phyloP scores from a whole-genome alignment of 306 rosid genomes.

The Medicago lupulina region DNA sequence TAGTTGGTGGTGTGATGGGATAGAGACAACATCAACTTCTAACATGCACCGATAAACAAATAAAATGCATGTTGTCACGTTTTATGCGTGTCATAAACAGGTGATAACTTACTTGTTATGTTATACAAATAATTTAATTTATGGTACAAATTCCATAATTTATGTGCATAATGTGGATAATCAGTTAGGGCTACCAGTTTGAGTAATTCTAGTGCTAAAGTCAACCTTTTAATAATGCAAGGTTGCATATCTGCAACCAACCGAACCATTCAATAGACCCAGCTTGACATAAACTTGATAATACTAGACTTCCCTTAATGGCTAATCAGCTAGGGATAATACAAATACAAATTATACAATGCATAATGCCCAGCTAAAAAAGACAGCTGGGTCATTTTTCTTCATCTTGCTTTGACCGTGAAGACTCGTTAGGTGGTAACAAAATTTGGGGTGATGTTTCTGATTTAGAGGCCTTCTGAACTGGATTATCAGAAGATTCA shows the following conservation, averaged over 20 bases:
- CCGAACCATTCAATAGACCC: background rate
- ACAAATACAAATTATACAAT: slow-evolving; percentile 19
- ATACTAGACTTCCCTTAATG: background rate
- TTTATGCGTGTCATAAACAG: background rate
- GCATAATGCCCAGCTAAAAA: slow-evolving; percentile 69
- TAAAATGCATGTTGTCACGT: background rate
- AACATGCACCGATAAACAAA: background rate
- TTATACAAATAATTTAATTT: background rate
- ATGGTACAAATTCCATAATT: slow-evolving; percentile 6
- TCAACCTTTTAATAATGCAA: background rate
- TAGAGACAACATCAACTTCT: background rate
- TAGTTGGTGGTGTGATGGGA: too few relatives aligned
- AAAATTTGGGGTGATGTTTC: slow-evolving; percentile 34
- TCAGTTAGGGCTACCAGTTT: background rate
- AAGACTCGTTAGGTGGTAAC: slow-evolving; percentile 40
- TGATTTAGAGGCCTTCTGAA: slow-evolving; percentile 51
- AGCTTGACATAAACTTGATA: background rate
- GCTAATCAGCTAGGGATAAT: background rate
- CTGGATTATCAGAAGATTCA: slow-evolving; percentile 36
- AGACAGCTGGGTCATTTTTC: slow-evolving; percentile 66
- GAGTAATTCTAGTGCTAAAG: background rate
- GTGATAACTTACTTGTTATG: slow-evolving; percentile 5
- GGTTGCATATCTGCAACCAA: background rate
- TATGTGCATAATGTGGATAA: slow-evolving; percentile 1
- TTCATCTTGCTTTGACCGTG: slow-evolving; percentile 59